These are phyloP conservation scores for Colletotrichum orchidophilum DNA, from an alignment of 2,329 filamentous ascomycete genomes.

Conservation along the genomic window DNA sequence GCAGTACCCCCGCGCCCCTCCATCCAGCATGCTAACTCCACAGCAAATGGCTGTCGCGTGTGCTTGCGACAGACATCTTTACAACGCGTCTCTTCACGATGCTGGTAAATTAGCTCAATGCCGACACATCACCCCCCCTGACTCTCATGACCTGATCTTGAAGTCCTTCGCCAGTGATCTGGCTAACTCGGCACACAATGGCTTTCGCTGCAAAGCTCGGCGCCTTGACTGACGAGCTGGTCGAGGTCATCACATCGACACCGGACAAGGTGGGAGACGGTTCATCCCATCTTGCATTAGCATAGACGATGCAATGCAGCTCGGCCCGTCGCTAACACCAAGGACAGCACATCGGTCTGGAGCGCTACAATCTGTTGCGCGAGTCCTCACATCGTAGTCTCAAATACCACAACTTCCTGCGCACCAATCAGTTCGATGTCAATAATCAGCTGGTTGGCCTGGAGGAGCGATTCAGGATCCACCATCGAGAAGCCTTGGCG, in stretches of 20 bases:
- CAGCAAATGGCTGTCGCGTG: not conserved
- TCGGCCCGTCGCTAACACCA: constrained; percentile 1
- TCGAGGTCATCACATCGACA: constrained; percentile 69
- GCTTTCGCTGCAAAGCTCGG: constrained; percentile 73
- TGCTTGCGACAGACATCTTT: not conserved
- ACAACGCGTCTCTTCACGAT: not conserved
- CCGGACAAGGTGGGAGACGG: constrained; percentile 57
- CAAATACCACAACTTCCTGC: constrained; percentile 64
- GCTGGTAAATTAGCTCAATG: not conserved
- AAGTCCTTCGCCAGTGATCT: not conserved
- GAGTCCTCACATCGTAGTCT: constrained; percentile 62
- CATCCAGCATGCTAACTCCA: not conserved
- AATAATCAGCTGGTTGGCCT: constrained; percentile 73
- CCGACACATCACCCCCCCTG: not conserved
- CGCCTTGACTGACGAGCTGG: constrained; percentile 75
- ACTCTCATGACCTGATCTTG: not conserved
- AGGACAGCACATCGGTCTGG: constrained; percentile 38
- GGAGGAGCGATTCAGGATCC: constrained; percentile 86
- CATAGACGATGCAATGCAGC: constrained; percentile 6
- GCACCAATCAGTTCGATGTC: constrained; percentile 82
- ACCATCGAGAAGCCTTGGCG: constrained; percentile 81
- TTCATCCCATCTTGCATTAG: constrained; percentile 16
- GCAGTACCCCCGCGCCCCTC: constrained; percentile 21
- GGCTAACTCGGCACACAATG: constrained; percentile 59
- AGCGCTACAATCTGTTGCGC: constrained; percentile 54